Evolutionary conservation across 2,329 filamentous ascomycete species (phyloP).

Genomic region (Neurospora sp.): DNA sequence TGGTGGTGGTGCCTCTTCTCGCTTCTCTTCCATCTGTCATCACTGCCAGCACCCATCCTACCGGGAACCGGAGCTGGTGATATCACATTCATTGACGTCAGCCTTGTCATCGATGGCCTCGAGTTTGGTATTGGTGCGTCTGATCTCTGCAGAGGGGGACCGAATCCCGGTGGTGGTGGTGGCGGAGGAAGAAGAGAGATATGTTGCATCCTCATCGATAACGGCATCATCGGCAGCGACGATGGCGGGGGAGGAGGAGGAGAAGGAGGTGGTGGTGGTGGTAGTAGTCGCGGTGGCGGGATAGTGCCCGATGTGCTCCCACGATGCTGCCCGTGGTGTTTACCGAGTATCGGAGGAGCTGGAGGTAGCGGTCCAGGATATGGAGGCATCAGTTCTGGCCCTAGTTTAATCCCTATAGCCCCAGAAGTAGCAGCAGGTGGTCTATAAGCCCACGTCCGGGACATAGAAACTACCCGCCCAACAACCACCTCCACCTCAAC

Average conservation of each 20-base stretch:
- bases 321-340: too few species aligned
- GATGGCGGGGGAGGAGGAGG: background rate
- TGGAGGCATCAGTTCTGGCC: background rate
- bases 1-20: too few species aligned
- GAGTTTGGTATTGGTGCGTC: too few species aligned
- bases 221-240: background rate
- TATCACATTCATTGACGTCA: too few species aligned
- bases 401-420: accelerated
- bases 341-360: too few species aligned
- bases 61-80: too few species aligned
- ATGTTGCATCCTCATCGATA: background rate
- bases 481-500: background rate
- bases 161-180: background rate
- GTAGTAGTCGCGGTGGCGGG: background rate
- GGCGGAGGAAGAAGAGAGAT: background rate
- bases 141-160: too few species aligned
- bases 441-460: background rate
- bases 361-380: background rate
- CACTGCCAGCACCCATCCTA: too few species aligned
- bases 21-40: too few species aligned
- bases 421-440: background rate
- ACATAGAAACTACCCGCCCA: background rate
- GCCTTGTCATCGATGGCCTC: too few species aligned
- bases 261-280: too few species aligned
- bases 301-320: too few species aligned